Conservation (phyloP, 169 alveolate genomes). For the Cystoisospora suis region DNA sequence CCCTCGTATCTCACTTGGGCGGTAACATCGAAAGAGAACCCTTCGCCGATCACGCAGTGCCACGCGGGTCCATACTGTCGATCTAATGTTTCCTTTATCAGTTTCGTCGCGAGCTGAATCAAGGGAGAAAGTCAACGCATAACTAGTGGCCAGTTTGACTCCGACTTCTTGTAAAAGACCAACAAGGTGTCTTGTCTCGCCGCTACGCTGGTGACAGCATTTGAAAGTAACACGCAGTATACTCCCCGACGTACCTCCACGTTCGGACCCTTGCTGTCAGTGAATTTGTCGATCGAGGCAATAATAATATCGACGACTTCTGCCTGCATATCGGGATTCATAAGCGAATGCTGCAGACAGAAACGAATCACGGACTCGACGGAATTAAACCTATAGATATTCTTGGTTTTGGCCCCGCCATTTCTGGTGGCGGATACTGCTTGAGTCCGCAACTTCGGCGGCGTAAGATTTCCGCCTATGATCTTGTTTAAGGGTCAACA, state of each 20-base stretch:
- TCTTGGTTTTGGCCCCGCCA: too few relatives aligned
- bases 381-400: too few relatives aligned
- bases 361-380: background rate
- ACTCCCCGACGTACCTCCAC: conserved; percentile 7
- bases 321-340: conserved; percentile 32
- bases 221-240: too few relatives aligned
- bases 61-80: conserved; percentile 79
- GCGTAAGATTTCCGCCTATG: too few relatives aligned
- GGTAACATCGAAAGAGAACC: conserved; percentile 79
- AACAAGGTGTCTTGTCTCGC: too few relatives aligned
- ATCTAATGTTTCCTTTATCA: conserved; percentile 77
- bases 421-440: too few relatives aligned
- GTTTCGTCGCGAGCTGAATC: conserved; percentile 68
- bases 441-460: too few relatives aligned
- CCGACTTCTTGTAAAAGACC: too few relatives aligned
- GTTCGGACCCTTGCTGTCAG: conserved; percentile 28
- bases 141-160: too few relatives aligned
- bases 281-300: conserved; percentile 12
- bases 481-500: too few relatives aligned
- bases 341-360: conserved; percentile 12
- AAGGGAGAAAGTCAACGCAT: background rate
- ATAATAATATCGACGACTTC: conserved; percentile 26
- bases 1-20: conserved; percentile 67
- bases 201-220: too few relatives aligned
- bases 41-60: conserved; percentile 83